A percentile compares a stretch with the other conserved stretches of the same genome.
phyloP scores from a whole-genome alignment of 2,329 filamentous ascomycete species.

The Talaromyces pinophilus region DNA sequence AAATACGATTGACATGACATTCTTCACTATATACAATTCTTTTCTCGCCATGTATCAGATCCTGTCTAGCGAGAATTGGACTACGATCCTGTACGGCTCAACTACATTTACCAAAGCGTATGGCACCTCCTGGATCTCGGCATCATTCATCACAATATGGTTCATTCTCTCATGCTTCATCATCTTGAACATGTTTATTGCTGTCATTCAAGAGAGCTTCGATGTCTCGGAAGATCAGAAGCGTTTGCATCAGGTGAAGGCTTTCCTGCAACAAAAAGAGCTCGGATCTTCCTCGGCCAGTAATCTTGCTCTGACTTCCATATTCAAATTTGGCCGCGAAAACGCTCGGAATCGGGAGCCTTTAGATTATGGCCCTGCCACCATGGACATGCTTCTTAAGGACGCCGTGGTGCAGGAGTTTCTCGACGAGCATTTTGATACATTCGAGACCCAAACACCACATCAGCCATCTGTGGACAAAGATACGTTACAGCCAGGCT shows the following conservation, averaged over 20 bases:
- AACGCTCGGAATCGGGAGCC: constrained; percentile 71
- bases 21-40: constrained; percentile 89
- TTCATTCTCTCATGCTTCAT: constrained; percentile 95
- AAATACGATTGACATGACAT: constrained; percentile 69
- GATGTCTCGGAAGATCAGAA: constrained; percentile 99
- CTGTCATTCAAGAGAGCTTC: constrained; percentile 99
- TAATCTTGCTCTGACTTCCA: constrained; percentile 65
- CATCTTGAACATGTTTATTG: constrained; percentile 99
- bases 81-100: constrained; percentile 77
- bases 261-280: constrained; percentile 89
- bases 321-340: constrained; percentile 63
- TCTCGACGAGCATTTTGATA: constrained; percentile 67
- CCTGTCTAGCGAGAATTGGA: constrained; percentile 96
- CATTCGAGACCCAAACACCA: constrained; percentile 9
- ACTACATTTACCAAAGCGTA: constrained; percentile 66
- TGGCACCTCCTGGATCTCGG: constrained; percentile 87
- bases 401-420: constrained; percentile 95
- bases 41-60: constrained; percentile 98
- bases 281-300: constrained; percentile 66
- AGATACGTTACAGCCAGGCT: constrained; percentile 54
- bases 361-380: constrained; percentile 85
- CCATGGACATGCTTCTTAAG: constrained; percentile 94
- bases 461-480: constrained; percentile 3
- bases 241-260: constrained; percentile 90
- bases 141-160: constrained; percentile 89